Conservation (phyloP, 176 grass and related monocot genomes). For the Bonia amplexicaulis region DNA sequence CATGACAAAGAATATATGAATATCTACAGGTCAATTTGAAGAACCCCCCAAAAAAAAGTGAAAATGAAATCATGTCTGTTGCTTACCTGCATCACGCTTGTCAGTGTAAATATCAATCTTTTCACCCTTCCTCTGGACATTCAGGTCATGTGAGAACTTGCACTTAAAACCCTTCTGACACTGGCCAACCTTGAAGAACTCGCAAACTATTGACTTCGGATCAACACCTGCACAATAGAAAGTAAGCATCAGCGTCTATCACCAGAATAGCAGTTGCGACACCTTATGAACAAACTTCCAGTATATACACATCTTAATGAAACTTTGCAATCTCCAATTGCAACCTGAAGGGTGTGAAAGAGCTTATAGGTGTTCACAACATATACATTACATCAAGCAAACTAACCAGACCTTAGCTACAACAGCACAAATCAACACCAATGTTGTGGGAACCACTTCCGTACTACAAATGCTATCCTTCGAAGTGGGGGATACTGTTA, state of each 20-base stretch:
- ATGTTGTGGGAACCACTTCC: not conserved
- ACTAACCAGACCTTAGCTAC: not conserved
- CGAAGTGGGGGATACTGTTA: not conserved
- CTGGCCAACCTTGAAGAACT: constrained; percentile 94
- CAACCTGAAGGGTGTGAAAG: not conserved
- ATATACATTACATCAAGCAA: constrained; percentile 6
- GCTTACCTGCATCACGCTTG: constrained; percentile 71
- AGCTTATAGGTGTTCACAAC: not conserved
- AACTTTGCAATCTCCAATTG: not conserved
- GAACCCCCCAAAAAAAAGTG: not conserved
- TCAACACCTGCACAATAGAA: constrained; percentile 71
- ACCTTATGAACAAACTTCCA: not conserved
- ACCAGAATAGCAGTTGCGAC: not conserved
- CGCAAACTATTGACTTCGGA: constrained; percentile 91
- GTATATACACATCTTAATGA: not conserved
- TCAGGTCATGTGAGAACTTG: constrained; percentile 96
- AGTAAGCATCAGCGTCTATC: constrained; percentile 6
- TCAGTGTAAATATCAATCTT: constrained; percentile 98
- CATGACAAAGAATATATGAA: constrained; percentile 15
- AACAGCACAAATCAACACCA: not conserved
- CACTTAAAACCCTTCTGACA: constrained; percentile 96
- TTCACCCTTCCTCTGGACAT: constrained; percentile 98
- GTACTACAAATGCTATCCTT: not conserved
- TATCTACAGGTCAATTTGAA: not conserved
- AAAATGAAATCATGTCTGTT: not conserved